Conservation (phyloP, 2,329 filamentous ascomycete species). For the Ascochyta rabiei region DNA sequence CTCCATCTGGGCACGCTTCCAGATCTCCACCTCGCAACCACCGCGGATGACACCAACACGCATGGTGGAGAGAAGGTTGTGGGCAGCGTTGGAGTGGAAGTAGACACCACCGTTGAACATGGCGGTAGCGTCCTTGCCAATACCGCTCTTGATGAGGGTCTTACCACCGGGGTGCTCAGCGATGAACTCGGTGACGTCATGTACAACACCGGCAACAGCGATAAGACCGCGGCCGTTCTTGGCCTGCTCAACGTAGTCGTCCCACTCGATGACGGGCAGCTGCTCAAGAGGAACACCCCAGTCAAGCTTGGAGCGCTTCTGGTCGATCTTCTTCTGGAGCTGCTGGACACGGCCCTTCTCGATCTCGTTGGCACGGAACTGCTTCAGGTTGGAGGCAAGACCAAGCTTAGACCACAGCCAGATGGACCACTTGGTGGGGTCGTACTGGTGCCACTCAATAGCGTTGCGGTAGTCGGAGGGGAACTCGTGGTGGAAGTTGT, state of each 20-base stretch:
- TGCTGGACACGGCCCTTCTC: constrained; percentile 54
- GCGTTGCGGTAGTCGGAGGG: constrained; percentile 54
- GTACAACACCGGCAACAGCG: constrained; percentile 51
- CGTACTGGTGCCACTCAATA: constrained; percentile 51
- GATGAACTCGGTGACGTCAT: constrained; percentile 52
- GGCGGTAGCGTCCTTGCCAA: constrained; percentile 53
- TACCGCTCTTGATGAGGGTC: constrained; percentile 50
- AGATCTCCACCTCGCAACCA: constrained; percentile 53
- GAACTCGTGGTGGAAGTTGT: constrained; percentile 56
- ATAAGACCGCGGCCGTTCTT: constrained; percentile 52
- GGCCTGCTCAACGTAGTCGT: constrained; percentile 51
- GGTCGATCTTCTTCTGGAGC: constrained; percentile 54
- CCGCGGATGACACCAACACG: constrained; percentile 52
- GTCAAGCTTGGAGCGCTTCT: constrained; percentile 51
- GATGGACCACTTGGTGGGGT: constrained; percentile 54
- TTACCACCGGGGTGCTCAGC: constrained; percentile 53
- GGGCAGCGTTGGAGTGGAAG: constrained; percentile 50
- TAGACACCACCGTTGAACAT: constrained; percentile 55
- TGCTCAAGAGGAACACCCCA: constrained; percentile 53
- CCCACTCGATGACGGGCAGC: constrained; percentile 53
- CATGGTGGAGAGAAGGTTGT: constrained; percentile 53
- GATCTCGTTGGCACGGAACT: constrained; percentile 53
- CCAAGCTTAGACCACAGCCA: constrained; percentile 53
- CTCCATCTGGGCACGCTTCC: constrained; percentile 51
- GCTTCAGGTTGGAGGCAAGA: constrained; percentile 52